Base-by-base conservation (phyloP, 202 grass and related monocot species). In the Saccharum hybrid region DNA sequence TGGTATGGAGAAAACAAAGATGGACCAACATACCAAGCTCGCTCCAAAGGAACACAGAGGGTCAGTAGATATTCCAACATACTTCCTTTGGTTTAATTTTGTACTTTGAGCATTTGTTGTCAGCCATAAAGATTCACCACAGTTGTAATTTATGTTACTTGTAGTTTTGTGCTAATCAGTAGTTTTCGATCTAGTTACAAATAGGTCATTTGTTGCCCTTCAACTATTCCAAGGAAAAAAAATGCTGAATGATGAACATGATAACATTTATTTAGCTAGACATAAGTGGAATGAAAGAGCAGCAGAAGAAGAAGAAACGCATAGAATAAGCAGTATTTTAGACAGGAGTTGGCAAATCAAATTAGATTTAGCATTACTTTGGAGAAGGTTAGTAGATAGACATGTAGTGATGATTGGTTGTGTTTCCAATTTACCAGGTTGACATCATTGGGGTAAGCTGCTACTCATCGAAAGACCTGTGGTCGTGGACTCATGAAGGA, bases 1-100 rank as follows among this genome's bases (percentile, higher is more conserved):
- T 94, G 94, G 94, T 97, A 97, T 31, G 94, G 94, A 82, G 94
- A 97, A 76, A 97, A 97, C 68, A 97, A 92, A 88, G 88, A 93
- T 56, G 94, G 88, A 37, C 78, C 79, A 42, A 97, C 92, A 7
- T 97, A 97, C 52, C 88, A 88, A 86, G 40, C 90, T 72, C 84
- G 86, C 65, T 63, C 66, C 46, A 92, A 87, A 79, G 86, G 88
- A 71, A n/a, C 94, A 72, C 48, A 75, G 2, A 65, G 92, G 84
- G 94, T 97, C 1, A 82, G 88, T 94, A 52, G 8, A 78, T 81
- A 26, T 82, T 81, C 45, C 54, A 60, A 43, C 8, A 66, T 40
- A 63, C 40, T 31, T n/a, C 9, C 40, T 79, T 64, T 66, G 31
- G 26, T n/a, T 49, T 41, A 22, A 63, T 19, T 81, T 6, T 59